Evolutionary conservation across 163 green algal species (phyloP).

Genomic region (Prototheca cutis): DNA sequence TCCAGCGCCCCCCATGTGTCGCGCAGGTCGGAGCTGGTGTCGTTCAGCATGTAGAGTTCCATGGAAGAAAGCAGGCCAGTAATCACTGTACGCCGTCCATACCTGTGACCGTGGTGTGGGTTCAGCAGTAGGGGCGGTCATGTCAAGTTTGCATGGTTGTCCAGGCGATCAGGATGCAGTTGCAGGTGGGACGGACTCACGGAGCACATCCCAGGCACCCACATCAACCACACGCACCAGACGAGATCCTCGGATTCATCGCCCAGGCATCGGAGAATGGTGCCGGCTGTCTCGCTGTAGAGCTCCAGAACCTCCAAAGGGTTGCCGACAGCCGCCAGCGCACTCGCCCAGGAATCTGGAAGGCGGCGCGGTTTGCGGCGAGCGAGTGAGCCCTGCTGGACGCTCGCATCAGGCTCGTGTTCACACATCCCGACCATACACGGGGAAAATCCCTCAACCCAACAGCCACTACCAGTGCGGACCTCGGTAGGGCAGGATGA

Average conservation of each 20-base stretch:
- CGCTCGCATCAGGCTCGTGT: too few relatives aligned
- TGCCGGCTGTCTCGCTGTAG: neutral
- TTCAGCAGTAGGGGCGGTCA: too few relatives aligned
- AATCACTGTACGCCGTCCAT: conserved; percentile 47
- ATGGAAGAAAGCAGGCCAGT: conserved; percentile 46
- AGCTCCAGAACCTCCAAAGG: neutral
- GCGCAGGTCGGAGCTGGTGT: conserved; percentile 4
- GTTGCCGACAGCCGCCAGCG: neutral
- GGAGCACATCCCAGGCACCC: too few relatives aligned
- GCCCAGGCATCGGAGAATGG: neutral
- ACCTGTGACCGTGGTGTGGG: conserved; percentile 21
- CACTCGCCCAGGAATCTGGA: neutral
- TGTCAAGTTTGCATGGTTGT: too few relatives aligned
- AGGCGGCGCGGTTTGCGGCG: neutral
- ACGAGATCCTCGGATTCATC: neutral
- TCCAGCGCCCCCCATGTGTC: conserved; percentile 66
- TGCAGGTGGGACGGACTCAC: too few relatives aligned
- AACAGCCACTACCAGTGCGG: neutral
- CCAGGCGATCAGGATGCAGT: too few relatives aligned
- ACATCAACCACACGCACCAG: neutral
- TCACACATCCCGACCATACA: too few relatives aligned
- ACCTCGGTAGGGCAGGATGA: neutral
- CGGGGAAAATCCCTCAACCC: neutral
- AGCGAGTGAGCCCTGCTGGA: neutral
- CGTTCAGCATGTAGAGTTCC: conserved; percentile 73